phyloP scores from a whole-genome alignment of 192 early-diverging fungal species.

The Linnemannia schmuckeri region DNA sequence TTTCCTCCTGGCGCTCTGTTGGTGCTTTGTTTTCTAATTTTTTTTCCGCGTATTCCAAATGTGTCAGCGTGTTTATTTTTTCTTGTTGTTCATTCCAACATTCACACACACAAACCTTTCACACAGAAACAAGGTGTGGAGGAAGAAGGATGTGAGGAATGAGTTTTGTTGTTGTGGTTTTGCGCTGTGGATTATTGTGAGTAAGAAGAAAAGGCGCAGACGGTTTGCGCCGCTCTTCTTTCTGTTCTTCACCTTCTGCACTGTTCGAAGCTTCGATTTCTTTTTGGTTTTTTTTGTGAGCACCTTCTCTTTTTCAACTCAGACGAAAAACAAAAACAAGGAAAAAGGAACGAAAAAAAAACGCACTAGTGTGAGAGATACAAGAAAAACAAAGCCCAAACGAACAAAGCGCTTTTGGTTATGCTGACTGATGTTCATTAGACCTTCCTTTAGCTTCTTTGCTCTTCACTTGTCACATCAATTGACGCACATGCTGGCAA shows the following conservation, averaged over 20 bases:
- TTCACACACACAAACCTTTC: background rate
- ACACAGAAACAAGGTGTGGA: background rate
- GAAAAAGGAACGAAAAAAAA: background rate
- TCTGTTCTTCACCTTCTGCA: background rate
- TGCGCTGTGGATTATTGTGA: background rate
- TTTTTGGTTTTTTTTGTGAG: background rate
- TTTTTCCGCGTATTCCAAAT: background rate
- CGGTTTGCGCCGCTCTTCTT: background rate
- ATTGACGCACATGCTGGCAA: background rate
- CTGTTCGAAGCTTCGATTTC: background rate
- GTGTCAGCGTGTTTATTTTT: conserved; percentile 9
- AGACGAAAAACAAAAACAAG: background rate
- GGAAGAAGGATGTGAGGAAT: background rate
- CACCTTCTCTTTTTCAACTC: background rate
- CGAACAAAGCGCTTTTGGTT: background rate
- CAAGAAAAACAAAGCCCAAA: background rate
- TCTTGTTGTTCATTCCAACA: background rate
- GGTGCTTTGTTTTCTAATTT: background rate
- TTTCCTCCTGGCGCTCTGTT: background rate
- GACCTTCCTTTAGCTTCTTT: background rate
- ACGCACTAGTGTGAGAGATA: background rate
- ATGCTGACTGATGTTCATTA: conserved; percentile 3
- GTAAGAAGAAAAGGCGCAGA: background rate
- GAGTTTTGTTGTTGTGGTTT: too few relatives aligned
- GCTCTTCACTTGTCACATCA: background rate